Conservation (phyloP, 768 basidiomycete genomes). For the Leccinum aurantiacum region DNA sequence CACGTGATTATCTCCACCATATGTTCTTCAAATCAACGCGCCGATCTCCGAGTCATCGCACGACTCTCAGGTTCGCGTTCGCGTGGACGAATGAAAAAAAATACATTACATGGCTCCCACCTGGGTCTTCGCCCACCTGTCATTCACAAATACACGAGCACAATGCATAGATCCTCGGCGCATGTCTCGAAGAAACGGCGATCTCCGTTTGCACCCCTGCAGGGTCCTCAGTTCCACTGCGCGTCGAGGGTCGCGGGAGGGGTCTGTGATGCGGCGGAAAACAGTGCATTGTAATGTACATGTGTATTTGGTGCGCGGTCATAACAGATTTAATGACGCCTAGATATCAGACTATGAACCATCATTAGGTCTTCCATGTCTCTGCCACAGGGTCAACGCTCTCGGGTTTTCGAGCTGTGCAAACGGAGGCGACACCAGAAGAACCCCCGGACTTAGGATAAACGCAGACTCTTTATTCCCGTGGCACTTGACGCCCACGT, state of each 20-base stretch:
- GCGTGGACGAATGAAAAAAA: background rate
- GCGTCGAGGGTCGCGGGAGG: slow-evolving; percentile 4
- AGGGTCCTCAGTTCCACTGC: background rate
- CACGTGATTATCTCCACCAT: background rate
- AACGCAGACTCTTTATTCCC: background rate
- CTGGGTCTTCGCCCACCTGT: background rate
- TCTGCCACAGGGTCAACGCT: background rate
- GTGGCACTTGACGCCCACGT: background rate
- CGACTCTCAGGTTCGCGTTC: background rate
- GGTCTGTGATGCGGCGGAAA: background rate
- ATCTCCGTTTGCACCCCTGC: background rate
- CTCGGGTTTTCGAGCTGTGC: background rate
- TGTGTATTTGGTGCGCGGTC: background rate
- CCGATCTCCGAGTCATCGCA: background rate
- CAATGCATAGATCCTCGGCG: background rate
- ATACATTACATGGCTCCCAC: background rate
- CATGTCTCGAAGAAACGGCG: background rate
- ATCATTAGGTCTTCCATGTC: background rate
- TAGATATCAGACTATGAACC: background rate
- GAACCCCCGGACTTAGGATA: background rate
- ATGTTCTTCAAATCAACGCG: background rate
- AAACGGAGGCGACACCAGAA: background rate
- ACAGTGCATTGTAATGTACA: background rate
- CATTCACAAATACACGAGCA: background rate
- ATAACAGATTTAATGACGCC: background rate